Evolutionary conservation across 2,329 filamentous ascomycete genomes (phyloP), one percentile per base, ranked within the genome.

Genomic region (Polytolypa hystricis): DNA sequence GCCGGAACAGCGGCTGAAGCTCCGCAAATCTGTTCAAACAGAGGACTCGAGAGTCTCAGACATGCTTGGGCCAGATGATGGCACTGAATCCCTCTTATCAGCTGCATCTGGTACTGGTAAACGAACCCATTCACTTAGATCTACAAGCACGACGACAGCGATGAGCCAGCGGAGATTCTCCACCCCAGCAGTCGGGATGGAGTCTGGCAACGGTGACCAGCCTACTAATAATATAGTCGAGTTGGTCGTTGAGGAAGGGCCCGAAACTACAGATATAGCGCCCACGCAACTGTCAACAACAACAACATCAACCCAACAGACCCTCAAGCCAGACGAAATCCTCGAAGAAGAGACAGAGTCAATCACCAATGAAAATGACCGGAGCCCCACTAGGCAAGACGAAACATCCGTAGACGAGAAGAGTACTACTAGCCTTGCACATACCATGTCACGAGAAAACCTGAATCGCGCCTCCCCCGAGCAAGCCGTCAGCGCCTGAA

Each of bases 1-100:
- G 1, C 71, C 77, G 0, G 83, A 89, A 42, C 81, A 87, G 51
- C 76, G 79, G 25, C 62, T 84, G 28, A 74, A 77, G 39, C 65
- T 79, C 33, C 71, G 78, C 37, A 82, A 64, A 50, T 57, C 60
- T 16, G 56, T 56, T 3, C 56, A 56, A 17, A 49, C 54, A 3
- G 60, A 65, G 20, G 61, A 62, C 29, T 53, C 55, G 1, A 51
- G 52, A 19, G 46, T 47, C 5, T 58, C 56, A 2, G 60, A 62
- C 16, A 47, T 53, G n/a, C 41, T 45, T 16, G 40, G 53, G 7
- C 19, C 49, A 14, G 51, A 50, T 18, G 48, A 51, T 21, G 42
- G 51, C 19, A 46, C 42, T 17, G 53, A 53, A 16, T 58, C 54
- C 1, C 42, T 52, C 6, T 35, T 41, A 25, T 55, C 51, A 14